phyloP scores from a whole-genome alignment of 2,329 filamentous ascomycete species.

The Verticillium tricorpus region DNA sequence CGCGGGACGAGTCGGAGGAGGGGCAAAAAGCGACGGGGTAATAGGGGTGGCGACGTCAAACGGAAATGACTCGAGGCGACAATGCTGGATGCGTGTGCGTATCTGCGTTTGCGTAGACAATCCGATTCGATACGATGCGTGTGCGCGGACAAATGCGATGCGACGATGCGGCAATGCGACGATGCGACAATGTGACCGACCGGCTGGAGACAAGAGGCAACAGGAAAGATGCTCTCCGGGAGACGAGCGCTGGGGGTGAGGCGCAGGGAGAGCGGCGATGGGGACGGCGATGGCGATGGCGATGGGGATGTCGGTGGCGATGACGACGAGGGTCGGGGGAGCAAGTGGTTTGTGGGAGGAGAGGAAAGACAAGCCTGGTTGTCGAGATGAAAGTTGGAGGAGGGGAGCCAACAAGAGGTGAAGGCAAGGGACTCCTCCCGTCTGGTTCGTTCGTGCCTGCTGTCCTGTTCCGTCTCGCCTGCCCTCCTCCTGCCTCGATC shows the following conservation, averaged over 20 bases:
- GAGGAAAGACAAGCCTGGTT: slow-evolving; percentile 1
- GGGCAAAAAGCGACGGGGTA: background rate
- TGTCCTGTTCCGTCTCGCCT: background rate
- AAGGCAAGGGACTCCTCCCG: background rate
- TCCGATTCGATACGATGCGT: background rate
- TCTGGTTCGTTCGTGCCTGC: too few species aligned
- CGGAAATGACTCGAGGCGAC: background rate
- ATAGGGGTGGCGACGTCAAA: background rate
- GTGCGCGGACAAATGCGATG: background rate
- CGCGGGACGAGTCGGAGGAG: background rate
- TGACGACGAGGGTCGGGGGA: background rate
- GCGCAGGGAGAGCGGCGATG: background rate
- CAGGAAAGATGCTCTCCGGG: background rate
- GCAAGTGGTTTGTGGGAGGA: background rate
- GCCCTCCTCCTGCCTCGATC: background rate
- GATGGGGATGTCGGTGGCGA: background rate
- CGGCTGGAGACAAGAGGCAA: background rate
- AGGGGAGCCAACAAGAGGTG: slow-evolving; percentile 9
- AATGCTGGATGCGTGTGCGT: background rate
- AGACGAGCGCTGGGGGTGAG: background rate
- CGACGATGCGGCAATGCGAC: background rate
- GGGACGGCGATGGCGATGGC: background rate
- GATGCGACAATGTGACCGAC: background rate
- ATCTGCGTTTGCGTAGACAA: background rate
- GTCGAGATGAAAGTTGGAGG: slow-evolving; percentile 6